Base-by-base conservation (phyloP, 768 basidiomycete species). In the Megacollybia marginata region DNA sequence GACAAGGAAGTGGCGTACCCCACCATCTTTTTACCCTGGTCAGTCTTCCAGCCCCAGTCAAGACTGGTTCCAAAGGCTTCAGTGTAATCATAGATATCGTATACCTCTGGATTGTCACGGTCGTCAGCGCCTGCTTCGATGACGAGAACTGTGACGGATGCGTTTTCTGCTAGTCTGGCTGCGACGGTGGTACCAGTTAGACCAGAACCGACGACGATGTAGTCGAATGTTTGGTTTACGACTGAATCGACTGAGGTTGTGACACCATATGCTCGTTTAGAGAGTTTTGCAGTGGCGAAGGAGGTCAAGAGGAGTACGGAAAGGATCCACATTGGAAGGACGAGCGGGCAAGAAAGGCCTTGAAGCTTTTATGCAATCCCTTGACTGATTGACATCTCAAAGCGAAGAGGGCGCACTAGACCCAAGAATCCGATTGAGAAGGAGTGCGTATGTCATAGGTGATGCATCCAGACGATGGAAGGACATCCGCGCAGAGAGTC, bases 111-210 rank as follows among this genome's bases (percentile, higher is more conserved):
- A 53, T 76, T 69, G 5, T 62, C 61, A 19, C 75, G 66, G 53
- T 76, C 61, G 53, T 78, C 77, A 7, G 60, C 65, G 1, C 79
- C 79, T 2, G 72, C 78, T 58, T 81, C 79, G 42, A 81, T 65
- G 50, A 79, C 59, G 4, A 79, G 65, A 0, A 81, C 69, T 18
- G 42, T 52, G 36, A 48, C 49, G 47, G 32, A 44, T 44, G 23
- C 45, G 44, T 33, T 52, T 19, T 48, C 50, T 16, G 65, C 50
- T 78, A 48, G 46, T 45, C 67, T 44, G 82, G 85, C 35, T 5
- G 80, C 44, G 68, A 76, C 64, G 75, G 50, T 54, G 8, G 46
- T 47, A 11, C 53, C 53, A 43, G 46, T 55, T 15, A 65, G 55
- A 10, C 67, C 67, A 9, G 68, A 75, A 8, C 79, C 79, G 9